A percentile compares a stretch with the other conserved stretches of the same genome.
Evolutionary conservation across 371 early-diverging fungal species (phyloP).

Genomic region (Synchytrium microbalum): DNA sequence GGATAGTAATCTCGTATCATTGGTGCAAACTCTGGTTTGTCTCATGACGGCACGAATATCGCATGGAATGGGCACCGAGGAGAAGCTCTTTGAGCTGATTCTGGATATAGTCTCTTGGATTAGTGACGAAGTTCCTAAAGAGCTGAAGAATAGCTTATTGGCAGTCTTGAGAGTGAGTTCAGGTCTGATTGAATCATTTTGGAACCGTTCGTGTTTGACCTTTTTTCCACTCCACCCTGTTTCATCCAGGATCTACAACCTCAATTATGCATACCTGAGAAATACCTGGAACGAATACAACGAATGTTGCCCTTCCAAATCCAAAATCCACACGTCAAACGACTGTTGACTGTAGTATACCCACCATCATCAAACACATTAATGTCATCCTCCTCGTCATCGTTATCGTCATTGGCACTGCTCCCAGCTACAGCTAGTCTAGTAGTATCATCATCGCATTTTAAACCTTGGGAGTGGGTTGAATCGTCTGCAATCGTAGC

Average conservation of each 20-base stretch:
- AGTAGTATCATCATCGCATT: not conserved
- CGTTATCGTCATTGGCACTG: not conserved
- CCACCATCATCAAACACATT: not conserved
- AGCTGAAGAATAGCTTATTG: not conserved
- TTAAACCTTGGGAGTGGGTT: not conserved
- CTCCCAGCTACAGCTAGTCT: not conserved
- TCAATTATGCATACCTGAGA: slow-evolving; percentile 4
- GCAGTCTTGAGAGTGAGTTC: not conserved
- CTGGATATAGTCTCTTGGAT: slow-evolving; percentile 5
- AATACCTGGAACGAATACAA: slow-evolving; percentile 3
- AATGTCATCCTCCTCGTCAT: not conserved
- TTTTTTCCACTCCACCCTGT: slow-evolving; percentile 7
- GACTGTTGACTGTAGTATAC: not conserved
- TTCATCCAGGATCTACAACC: slow-evolving; percentile 14
- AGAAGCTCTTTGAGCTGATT: not conserved
- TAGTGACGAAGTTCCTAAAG: not conserved
- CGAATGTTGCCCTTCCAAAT: slow-evolving; percentile 20
- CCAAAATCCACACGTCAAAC: slow-evolving; percentile 7
- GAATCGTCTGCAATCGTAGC: not conserved
- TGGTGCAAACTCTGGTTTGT: slow-evolving; percentile 5
- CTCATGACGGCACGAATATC: not conserved
- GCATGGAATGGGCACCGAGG: not conserved
- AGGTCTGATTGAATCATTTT: slow-evolving; percentile 1
- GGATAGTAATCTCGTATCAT: not conserved
- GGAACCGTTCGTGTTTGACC: not conserved